Percentiles rank a stretch among this genome's conserved stretches.
These are phyloP conservation scores for Talaromyces sp. DNA, from an alignment of 2,329 filamentous ascomycete genomes.

Conservation along the genomic window DNA sequence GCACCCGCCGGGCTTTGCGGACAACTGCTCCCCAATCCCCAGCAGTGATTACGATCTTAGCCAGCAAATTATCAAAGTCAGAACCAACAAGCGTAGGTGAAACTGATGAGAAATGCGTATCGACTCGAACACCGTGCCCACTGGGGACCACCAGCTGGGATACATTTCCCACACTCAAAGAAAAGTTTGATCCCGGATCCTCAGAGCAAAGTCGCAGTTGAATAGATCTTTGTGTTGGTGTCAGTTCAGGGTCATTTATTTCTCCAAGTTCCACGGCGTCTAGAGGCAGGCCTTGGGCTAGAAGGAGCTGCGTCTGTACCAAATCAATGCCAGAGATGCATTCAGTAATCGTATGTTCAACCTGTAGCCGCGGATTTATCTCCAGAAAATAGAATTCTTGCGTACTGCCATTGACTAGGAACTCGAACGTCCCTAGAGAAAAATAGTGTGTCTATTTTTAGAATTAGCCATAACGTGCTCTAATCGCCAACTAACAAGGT, in stretches of 20 bases:
- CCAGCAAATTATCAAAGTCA: slow-evolving; percentile 55
- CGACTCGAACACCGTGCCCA: slow-evolving; percentile 54
- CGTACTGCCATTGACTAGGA: slow-evolving; percentile 48
- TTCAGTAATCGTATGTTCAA: slow-evolving; percentile 59
- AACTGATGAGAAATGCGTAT: slow-evolving; percentile 47
- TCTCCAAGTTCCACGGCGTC: slow-evolving; percentile 26
- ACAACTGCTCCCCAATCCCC: slow-evolving; percentile 48
- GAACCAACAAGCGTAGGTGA: slow-evolving; percentile 43
- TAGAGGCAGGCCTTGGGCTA: slow-evolving; percentile 47
- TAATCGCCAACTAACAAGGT: background rate
- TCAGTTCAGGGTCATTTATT: slow-evolving; percentile 21
- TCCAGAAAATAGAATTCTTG: slow-evolving; percentile 54
- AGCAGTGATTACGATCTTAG: slow-evolving; percentile 55
- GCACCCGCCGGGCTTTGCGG: slow-evolving; percentile 48
- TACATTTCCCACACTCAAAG: slow-evolving; percentile 56
- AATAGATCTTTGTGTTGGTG: slow-evolving; percentile 41
- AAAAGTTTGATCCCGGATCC: slow-evolving; percentile 47
- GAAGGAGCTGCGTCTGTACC: slow-evolving; percentile 48
- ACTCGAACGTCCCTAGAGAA: slow-evolving; percentile 60
- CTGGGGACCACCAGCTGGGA: slow-evolving; percentile 48
- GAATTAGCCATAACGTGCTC: slow-evolving; percentile 13
- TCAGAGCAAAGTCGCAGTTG: slow-evolving; percentile 56
- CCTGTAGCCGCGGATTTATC: slow-evolving; percentile 55
- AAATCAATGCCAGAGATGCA: slow-evolving; percentile 49
- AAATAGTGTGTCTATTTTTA: slow-evolving; percentile 44